These are phyloP conservation scores for Erodium trifolium DNA, from an alignment of 441 rosid species.

Conservation along the genomic window DNA sequence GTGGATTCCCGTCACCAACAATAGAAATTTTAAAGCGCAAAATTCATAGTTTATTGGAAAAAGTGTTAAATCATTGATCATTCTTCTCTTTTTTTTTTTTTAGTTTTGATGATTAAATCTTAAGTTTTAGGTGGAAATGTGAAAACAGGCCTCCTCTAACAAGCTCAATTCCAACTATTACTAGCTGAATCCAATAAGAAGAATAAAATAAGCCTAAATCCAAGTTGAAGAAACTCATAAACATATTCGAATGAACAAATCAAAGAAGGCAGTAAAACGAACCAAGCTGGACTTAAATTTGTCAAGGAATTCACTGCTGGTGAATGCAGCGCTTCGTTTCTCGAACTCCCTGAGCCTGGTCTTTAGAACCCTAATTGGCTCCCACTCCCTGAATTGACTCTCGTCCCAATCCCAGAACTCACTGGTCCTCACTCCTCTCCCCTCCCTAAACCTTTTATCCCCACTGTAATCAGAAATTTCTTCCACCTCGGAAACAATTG, in stretches of 20 bases:
- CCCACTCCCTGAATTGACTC: no score
- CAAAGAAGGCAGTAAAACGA: constrained; percentile 19
- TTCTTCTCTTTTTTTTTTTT: no score
- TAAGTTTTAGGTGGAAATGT: no score
- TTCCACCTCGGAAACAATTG: constrained; percentile 37
- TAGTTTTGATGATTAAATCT: no score
- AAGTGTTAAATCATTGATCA: background rate
- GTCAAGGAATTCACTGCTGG: constrained; percentile 44
- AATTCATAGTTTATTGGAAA: no score
- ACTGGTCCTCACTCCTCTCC: constrained; percentile 37
- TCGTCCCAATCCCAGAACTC: constrained; percentile 14
- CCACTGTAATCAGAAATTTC: no score
- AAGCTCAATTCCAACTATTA: background rate
- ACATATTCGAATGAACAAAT: no score
- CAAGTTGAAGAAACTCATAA: background rate
- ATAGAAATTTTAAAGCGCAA: background rate
- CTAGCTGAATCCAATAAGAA: background rate
- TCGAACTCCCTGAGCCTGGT: no score
- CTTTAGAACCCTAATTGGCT: no score
- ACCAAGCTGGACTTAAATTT: constrained; percentile 82
- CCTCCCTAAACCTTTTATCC: background rate
- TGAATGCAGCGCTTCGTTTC: constrained; percentile 17
- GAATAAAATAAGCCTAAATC: no score
- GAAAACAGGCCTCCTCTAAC: no score
- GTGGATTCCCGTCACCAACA: background rate